phyloP scores from a whole-genome alignment of 2,329 filamentous ascomycete species.

The Aureobasidium sp. region DNA sequence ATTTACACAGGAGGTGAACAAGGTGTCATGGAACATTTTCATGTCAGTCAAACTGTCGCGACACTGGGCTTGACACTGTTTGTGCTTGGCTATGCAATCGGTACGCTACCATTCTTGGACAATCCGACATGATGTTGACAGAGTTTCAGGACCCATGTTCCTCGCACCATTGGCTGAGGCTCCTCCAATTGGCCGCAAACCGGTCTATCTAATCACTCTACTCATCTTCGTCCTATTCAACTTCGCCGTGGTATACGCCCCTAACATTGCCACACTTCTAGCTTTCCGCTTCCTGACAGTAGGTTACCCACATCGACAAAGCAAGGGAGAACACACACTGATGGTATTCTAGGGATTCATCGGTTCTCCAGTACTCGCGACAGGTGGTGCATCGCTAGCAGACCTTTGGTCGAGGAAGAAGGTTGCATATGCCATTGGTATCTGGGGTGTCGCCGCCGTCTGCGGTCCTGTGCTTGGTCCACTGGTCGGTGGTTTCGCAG shows the following conservation, averaged over 20 bases:
- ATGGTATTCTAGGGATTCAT: too few species aligned
- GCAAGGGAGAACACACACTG: too few species aligned
- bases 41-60: constrained; percentile 38
- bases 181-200: constrained; percentile 43
- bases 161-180: constrained; percentile 43
- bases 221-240: constrained; percentile 44
- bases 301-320: too few species aligned
- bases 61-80: constrained; percentile 45
- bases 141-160: constrained; percentile 27
- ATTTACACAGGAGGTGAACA: constrained; percentile 44
- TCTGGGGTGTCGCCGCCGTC: too few species aligned
- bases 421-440: too few species aligned
- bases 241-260: constrained; percentile 31
- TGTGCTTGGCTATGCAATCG: constrained; percentile 39
- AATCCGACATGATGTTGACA: too few species aligned
- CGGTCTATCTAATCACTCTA: constrained; percentile 44
- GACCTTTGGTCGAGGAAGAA: too few species aligned
- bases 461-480: too few species aligned
- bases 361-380: too few species aligned
- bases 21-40: constrained; percentile 37
- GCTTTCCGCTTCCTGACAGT: constrained; percentile 44
- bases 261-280: constrained; percentile 46
- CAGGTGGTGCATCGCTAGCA: too few species aligned
- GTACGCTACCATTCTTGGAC: too few species aligned
- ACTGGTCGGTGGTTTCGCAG: too few species aligned